Percentiles rank a stretch among this genome's conserved stretches.
These are phyloP conservation scores for Corylus heterophylla DNA, from an alignment of 306 rosid genomes.

Conservation along the genomic window DNA sequence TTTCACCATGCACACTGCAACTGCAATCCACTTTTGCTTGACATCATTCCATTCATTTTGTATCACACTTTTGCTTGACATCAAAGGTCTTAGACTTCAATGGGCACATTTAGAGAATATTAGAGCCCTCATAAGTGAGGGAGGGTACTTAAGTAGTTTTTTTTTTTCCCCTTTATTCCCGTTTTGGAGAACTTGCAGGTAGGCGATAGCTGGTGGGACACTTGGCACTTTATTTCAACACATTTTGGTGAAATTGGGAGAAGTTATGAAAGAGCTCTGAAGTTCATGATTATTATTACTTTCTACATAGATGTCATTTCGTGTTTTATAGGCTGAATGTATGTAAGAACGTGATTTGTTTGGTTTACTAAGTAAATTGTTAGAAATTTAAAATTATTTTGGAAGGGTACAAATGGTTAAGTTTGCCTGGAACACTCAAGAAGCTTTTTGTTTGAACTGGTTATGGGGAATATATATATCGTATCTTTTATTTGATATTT, in stretches of 20 bases:
- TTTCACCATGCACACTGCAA: neutral
- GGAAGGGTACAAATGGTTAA: neutral
- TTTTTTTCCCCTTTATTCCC: neutral
- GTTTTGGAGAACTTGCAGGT: neutral
- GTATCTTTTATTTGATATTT: neutral
- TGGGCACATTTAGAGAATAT: neutral
- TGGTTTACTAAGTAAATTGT: neutral
- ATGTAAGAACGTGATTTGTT: neutral
- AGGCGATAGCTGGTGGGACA: neutral
- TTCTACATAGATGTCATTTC: neutral
- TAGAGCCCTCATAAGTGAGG: neutral
- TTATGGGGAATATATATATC: neutral
- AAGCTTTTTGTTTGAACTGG: neutral
- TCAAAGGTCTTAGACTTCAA: neutral
- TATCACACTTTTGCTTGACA: neutral
- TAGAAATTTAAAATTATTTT: neutral
- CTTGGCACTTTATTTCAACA: neutral
- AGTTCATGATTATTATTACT: neutral
- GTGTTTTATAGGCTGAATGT: neutral
- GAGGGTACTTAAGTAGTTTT: neutral
- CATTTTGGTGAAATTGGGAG: neutral
- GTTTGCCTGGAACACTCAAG: neutral
- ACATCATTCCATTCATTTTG: neutral
- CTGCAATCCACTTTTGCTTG: neutral
- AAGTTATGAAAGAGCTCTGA: neutral